Conservation (phyloP, 306 rosid genomes). For the Malus sylvestris region DNA sequence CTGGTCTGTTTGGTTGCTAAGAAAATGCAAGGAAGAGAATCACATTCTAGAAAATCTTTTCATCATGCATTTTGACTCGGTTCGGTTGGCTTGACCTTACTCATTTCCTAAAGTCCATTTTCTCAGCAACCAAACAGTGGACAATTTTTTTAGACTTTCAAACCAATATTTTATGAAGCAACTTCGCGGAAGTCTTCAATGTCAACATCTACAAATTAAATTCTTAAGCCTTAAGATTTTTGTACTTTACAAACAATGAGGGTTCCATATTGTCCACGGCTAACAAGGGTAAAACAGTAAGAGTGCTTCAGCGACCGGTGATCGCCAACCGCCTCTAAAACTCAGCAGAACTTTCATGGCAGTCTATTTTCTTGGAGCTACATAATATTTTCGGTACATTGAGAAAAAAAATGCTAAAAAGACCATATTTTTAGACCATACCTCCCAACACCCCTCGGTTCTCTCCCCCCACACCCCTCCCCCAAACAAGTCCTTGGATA, state of each 20-base stretch:
- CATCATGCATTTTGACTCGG: background rate
- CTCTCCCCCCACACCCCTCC: no score
- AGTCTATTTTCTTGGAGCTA: background rate
- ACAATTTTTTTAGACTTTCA: background rate
- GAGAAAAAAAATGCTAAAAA: background rate
- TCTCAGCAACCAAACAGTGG: conserved; percentile 6
- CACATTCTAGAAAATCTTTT: background rate
- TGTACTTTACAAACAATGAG: no score
- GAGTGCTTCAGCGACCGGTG: no score
- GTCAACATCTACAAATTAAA: background rate
- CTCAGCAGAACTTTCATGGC: background rate
- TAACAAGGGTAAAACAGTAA: no score
- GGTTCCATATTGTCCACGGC: no score
- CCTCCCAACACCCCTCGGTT: no score
- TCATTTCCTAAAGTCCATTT: background rate
- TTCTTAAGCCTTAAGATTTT: background rate
- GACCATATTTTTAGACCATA: no score
- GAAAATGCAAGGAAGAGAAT: conserved; percentile 7
- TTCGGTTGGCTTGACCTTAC: background rate
- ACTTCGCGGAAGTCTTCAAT: background rate
- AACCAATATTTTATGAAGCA: background rate
- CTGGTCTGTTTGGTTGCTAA: background rate
- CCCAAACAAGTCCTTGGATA: background rate
- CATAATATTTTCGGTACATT: background rate
- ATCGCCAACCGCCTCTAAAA: no score